phyloP scores from a whole-genome alignment of 345 rosid species.

The Brassica juncea region DNA sequence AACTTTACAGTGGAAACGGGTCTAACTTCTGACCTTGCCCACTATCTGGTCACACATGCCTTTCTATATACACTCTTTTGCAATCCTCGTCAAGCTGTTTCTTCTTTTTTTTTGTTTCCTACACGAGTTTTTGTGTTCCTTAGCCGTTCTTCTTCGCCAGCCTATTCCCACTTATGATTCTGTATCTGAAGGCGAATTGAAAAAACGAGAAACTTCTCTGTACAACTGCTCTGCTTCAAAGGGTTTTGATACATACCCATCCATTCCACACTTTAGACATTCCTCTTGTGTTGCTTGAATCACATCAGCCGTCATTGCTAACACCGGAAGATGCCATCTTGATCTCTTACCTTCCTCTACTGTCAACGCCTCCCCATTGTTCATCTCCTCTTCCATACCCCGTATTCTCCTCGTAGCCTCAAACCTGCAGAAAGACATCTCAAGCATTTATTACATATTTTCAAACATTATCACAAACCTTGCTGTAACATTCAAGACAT shows the following conservation, averaged over 20 bases:
- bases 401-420: conserved; percentile 81
- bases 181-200: conserved; percentile 38
- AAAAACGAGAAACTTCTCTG: conserved; percentile 71
- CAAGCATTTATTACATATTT: neutral
- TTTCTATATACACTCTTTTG: conserved; percentile 38
- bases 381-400: conserved; percentile 52
- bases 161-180: conserved; percentile 12
- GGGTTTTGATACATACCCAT: conserved; percentile 94
- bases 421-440: conserved; percentile 52
- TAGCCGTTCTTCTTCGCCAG: neutral
- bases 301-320: conserved; percentile 99
- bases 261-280: conserved; percentile 72
- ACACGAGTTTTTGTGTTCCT: conserved; percentile 19
- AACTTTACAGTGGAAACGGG: conserved; percentile 27
- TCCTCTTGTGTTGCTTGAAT: conserved; percentile 84
- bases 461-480: neutral
- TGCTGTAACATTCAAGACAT: conserved; percentile 35
- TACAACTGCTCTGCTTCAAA: conserved; percentile 87
- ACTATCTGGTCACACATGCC: conserved; percentile 23
- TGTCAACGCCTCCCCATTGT: conserved; percentile 15
- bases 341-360: conserved; percentile 33
- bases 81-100: conserved; percentile 30
- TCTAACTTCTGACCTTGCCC: conserved; percentile 22
- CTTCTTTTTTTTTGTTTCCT: neutral
- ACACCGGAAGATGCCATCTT: conserved; percentile 65